phyloP scores from a whole-genome alignment of 2,329 filamentous ascomycete species.

The Hypoxylon sp. region DNA sequence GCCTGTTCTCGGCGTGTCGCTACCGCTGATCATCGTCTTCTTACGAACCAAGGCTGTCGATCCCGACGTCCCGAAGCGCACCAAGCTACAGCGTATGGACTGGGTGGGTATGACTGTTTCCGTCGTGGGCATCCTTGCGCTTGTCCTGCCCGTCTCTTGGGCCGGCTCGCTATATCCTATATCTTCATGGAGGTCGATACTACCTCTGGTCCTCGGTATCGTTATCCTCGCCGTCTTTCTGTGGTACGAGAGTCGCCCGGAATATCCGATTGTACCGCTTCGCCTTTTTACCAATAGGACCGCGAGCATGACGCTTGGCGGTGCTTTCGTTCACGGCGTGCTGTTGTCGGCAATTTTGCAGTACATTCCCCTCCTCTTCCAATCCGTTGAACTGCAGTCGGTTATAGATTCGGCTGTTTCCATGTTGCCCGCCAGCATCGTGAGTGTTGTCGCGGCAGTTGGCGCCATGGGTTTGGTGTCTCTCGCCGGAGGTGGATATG shows the following conservation, averaged over 20 bases:
- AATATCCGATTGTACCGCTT: constrained; percentile 56
- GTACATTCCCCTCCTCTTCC: constrained; percentile 57
- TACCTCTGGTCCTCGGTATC: constrained; percentile 70
- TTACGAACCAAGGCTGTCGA: constrained; percentile 63
- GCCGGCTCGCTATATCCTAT: constrained; percentile 75
- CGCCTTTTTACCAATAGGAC: constrained; percentile 14
- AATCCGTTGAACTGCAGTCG: constrained; percentile 63
- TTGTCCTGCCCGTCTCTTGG: constrained; percentile 30
- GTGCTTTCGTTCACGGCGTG: constrained; percentile 26
- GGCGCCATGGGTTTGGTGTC: too few relatives aligned
- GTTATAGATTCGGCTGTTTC: constrained; percentile 67
- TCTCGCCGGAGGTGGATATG: too few relatives aligned
- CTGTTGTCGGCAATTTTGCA: constrained; percentile 24
- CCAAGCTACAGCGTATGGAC: constrained; percentile 69
- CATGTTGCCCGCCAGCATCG: constrained; percentile 65
- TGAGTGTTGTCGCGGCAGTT: constrained; percentile 74
- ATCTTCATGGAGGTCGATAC: constrained; percentile 71
- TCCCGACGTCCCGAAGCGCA: constrained; percentile 55
- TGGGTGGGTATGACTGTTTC: constrained; percentile 74
- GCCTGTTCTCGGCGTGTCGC: constrained; percentile 60
- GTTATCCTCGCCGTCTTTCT: constrained; percentile 64
- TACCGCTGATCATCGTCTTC: constrained; percentile 64
- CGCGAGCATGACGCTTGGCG: constrained; percentile 45
- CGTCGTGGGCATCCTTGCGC: constrained; percentile 66
- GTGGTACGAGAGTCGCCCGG: constrained; percentile 65